A percentile compares a stretch with the other conserved stretches of the same genome.
These are phyloP conservation scores for Trichoderma gracile DNA, from an alignment of 2,329 filamentous ascomycete genomes.

Conservation along the genomic window DNA sequence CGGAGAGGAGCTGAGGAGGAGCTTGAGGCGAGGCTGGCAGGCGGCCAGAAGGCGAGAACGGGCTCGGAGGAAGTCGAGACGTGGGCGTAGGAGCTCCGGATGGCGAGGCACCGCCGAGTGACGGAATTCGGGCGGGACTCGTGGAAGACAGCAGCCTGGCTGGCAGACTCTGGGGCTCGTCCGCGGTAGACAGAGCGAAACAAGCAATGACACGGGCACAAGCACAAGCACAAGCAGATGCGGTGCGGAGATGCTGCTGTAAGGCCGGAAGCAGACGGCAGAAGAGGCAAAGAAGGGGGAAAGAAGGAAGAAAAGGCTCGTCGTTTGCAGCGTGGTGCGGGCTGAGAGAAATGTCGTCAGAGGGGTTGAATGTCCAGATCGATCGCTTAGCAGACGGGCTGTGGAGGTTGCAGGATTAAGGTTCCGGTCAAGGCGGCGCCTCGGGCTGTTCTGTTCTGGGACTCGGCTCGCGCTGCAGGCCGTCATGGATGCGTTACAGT, in stretches of 20 bases:
- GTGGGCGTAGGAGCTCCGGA: conserved; percentile 15
- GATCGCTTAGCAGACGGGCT: too few species aligned
- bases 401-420: conserved; percentile 10
- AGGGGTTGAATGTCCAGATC: conserved; percentile 15
- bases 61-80: conserved; percentile 24
- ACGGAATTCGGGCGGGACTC: conserved; percentile 5
- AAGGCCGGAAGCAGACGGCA: not conserved
- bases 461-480: not conserved
- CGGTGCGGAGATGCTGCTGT: conserved; percentile 20
- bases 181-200: not conserved
- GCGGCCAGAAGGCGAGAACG: conserved; percentile 29
- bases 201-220: too few species aligned
- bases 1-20: not conserved
- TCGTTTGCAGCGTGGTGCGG: conserved; percentile 4
- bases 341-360: conserved; percentile 24
- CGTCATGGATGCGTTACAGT: not conserved
- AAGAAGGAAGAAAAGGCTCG: conserved; percentile 1
- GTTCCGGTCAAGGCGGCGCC: conserved; percentile 17
- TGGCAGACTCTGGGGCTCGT: conserved; percentile 15
- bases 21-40: conserved; percentile 31
- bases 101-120: conserved; percentile 11
- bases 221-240: not conserved
- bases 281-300: not conserved
- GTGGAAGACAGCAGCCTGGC: not conserved
- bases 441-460: conserved; percentile 3